Percentiles rank a stretch among this genome's conserved stretches.
Evolutionary conservation across 2,329 filamentous ascomycete species (phyloP).

Genomic region (Claviceps purpurea): DNA sequence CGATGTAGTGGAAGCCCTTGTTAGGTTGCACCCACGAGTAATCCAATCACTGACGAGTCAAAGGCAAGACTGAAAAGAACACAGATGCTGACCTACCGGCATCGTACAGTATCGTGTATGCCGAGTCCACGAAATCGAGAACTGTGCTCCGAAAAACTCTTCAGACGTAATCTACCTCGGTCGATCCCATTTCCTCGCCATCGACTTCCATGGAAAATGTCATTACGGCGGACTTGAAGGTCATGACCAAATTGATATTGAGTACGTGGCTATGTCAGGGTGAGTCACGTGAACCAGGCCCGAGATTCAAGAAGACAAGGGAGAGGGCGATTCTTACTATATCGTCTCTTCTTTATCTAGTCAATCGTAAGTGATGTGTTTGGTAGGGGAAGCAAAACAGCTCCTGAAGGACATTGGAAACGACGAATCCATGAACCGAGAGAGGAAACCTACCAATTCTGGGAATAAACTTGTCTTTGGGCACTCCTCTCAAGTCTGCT

Average conservation of each 20-base stretch:
- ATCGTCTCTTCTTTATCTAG: background rate
- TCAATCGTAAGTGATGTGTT: background rate
- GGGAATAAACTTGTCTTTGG: background rate
- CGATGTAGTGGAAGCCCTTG: too few species aligned
- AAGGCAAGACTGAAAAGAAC: too few species aligned
- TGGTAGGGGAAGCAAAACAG: background rate
- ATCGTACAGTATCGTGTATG: too few species aligned
- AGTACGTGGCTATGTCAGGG: background rate
- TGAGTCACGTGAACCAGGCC: background rate
- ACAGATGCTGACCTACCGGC: too few species aligned
- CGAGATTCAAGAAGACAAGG: background rate
- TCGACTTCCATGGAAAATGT: constrained; percentile 2
- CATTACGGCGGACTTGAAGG: constrained; percentile 2
- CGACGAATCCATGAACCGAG: background rate
- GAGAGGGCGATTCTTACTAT: background rate
- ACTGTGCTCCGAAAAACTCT: too few species aligned
- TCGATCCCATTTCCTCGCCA: constrained; percentile 1
- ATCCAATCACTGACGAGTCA: too few species aligned
- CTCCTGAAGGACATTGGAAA: background rate
- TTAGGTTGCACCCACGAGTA: too few species aligned
- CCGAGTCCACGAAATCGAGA: too few species aligned
- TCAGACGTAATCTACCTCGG: background rate
- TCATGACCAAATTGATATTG: background rate
- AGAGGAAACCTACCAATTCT: background rate
- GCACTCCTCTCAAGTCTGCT: background rate